These are phyloP conservation scores for Alternaria panax DNA, from an alignment of 2,329 filamentous ascomycete genomes.

Conservation along the genomic window DNA sequence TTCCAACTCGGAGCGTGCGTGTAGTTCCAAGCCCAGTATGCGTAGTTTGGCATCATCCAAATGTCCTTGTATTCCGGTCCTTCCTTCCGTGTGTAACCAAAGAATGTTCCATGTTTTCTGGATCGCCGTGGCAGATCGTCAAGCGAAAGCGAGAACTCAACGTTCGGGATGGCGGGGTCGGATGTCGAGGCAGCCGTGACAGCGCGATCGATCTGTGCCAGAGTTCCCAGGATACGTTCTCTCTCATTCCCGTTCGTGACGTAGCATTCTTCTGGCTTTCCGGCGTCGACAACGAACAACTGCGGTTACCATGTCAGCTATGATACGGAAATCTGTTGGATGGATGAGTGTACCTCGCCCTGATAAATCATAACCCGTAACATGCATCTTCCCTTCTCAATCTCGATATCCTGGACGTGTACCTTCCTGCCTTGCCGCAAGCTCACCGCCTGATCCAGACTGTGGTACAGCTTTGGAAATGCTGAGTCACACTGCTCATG, in stretches of 20 bases:
- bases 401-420: constrained; percentile 38
- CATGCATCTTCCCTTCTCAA: constrained; percentile 42
- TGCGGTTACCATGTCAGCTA: constrained; percentile 20
- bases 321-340: not conserved
- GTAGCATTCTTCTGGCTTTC: constrained; percentile 43
- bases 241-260: constrained; percentile 46
- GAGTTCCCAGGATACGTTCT: constrained; percentile 44
- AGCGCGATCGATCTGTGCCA: constrained; percentile 44
- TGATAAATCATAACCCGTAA: constrained; percentile 40
- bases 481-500: constrained; percentile 43
- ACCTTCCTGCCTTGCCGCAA: constrained; percentile 38
- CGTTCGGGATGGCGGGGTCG: constrained; percentile 40
- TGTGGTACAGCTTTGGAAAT: constrained; percentile 44
- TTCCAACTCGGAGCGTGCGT: constrained; percentile 47
- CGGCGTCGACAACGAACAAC: constrained; percentile 43
- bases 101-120: constrained; percentile 35
- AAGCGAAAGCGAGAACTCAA: constrained; percentile 44
- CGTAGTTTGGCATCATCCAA: constrained; percentile 48
- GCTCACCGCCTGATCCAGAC: constrained; percentile 36
- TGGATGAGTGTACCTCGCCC: constrained; percentile 35
- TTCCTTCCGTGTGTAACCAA: constrained; percentile 44
- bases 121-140: constrained; percentile 44
- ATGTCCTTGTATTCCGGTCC: constrained; percentile 37
- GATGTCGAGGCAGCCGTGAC: constrained; percentile 35
- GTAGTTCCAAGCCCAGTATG: constrained; percentile 48